These are phyloP conservation scores for Cucumis melo DNA, from an alignment of 306 rosid genomes.

Conservation along the genomic window DNA sequence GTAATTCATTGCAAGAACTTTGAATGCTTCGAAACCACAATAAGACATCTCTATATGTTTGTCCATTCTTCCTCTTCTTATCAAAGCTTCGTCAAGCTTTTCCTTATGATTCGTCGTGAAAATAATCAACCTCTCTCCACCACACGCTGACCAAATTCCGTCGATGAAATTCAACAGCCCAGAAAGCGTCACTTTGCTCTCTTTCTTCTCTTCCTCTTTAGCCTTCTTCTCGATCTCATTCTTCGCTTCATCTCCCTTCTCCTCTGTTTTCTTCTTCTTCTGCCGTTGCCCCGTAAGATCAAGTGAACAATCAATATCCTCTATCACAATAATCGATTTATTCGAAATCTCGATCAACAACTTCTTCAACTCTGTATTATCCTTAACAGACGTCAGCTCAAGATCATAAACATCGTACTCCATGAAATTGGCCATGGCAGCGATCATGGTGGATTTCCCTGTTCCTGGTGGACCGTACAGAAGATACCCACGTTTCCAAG, in stretches of 20 bases:
- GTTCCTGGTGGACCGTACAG: constrained; percentile 64
- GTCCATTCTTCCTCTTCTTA: constrained; percentile 88
- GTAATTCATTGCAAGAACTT: constrained; percentile 51
- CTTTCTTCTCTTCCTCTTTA: constrained; percentile 14
- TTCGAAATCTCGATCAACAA: constrained; percentile 32
- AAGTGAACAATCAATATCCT: constrained; percentile 67
- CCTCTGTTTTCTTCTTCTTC: constrained; percentile 16
- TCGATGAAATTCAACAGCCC: constrained; percentile 17
- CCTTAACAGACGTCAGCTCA: constrained; percentile 39
- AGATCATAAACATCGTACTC: constrained; percentile 57
- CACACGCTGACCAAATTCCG: constrained; percentile 60
- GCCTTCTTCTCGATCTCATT: background rate
- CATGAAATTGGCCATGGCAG: constrained; percentile 53
- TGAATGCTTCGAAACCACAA: constrained; percentile 60
- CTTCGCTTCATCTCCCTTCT: background rate
- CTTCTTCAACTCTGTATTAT: constrained; percentile 32
- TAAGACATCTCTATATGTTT: constrained; percentile 57
- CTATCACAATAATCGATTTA: constrained; percentile 39
- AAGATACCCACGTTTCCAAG: constrained; percentile 59
- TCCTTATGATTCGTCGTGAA: constrained; percentile 76
- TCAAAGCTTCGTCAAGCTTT: constrained; percentile 70
- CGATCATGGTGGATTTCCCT: constrained; percentile 50
- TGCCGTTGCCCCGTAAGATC: constrained; percentile 53
- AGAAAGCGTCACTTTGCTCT: constrained; percentile 10
- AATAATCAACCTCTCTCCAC: constrained; percentile 57